phyloP scores from a whole-genome alignment of 2,329 filamentous ascomycete genomes.

The Trichoderma gracile region DNA sequence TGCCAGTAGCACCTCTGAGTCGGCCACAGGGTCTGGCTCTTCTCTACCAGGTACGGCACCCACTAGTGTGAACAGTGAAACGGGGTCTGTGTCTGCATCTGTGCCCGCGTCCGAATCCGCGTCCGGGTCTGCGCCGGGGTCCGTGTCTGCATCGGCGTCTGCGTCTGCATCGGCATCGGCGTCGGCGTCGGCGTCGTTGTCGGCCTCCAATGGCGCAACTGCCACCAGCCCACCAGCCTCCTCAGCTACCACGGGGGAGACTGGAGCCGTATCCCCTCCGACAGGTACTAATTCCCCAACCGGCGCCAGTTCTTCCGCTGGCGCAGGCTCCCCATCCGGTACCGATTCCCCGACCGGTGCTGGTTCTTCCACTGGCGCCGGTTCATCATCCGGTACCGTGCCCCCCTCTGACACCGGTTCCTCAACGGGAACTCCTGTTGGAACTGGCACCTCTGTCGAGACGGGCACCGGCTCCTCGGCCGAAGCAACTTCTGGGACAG shows the following conservation, averaged over 20 bases:
- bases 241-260: not conserved
- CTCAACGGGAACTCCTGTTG: not conserved
- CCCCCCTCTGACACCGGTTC: not conserved
- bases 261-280: constrained; percentile 1
- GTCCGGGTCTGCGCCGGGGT: not conserved
- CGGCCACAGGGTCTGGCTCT: constrained; percentile 7
- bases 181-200: not conserved
- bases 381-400: not conserved
- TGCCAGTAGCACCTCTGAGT: not conserved
- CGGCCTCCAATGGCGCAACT: constrained; percentile 9
- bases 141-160: not conserved
- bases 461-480: not conserved
- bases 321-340: not conserved
- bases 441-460: not conserved
- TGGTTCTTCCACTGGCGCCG: not conserved
- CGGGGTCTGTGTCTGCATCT: constrained; percentile 10
- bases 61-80: constrained; percentile 7
- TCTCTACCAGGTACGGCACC: constrained; percentile 13
- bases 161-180: constrained; percentile 1
- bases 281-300: constrained; percentile 8
- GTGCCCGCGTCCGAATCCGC: not conserved
- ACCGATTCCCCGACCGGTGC: not conserved
- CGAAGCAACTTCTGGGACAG: not conserved
- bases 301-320: not conserved
- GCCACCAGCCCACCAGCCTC: constrained; percentile 6